phyloP scores from a whole-genome alignment of 139 green algal species.

The Chlorella sp. region DNA sequence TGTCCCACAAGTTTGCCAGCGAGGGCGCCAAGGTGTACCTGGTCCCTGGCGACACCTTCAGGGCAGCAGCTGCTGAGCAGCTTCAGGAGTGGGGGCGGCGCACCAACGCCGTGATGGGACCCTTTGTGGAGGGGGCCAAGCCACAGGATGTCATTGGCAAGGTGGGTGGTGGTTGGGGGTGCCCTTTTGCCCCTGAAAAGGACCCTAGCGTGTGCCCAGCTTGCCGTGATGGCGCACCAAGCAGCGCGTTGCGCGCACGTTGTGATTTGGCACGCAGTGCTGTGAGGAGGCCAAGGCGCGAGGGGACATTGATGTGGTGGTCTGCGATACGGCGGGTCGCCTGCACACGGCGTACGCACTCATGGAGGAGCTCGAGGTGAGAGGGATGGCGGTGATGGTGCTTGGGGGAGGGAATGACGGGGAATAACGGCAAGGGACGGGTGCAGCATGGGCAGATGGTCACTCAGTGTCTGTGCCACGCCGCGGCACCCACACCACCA shows the following conservation, averaged over 20 bases:
- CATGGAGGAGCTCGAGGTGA: slow-evolving; percentile 82
- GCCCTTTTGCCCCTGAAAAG: too few relatives aligned
- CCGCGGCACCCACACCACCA: neutral
- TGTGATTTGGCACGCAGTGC: slow-evolving; percentile 1
- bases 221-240: too few relatives aligned
- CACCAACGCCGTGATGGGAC: slow-evolving; percentile 51
- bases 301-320: slow-evolving; percentile 61
- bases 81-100: slow-evolving; percentile 81
- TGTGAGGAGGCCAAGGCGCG: neutral
- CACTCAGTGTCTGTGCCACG: neutral
- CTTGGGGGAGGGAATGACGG: neutral
- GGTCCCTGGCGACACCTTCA: slow-evolving; percentile 94
- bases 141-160: slow-evolving; percentile 29
- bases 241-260: too few relatives aligned
- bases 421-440: neutral
- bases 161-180: too few relatives aligned
- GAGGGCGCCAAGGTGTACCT: slow-evolving; percentile 76
- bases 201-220: too few relatives aligned
- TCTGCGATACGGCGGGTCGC: slow-evolving; percentile 86
- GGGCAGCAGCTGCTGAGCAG: slow-evolving; percentile 92
- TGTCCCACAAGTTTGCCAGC: slow-evolving; percentile 66
- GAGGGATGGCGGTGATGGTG: neutral
- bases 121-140: slow-evolving; percentile 42
- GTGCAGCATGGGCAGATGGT: neutral
- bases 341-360: slow-evolving; percentile 93